phyloP scores from a whole-genome alignment of 148 eudicot species.

The Linanthus parryae region DNA sequence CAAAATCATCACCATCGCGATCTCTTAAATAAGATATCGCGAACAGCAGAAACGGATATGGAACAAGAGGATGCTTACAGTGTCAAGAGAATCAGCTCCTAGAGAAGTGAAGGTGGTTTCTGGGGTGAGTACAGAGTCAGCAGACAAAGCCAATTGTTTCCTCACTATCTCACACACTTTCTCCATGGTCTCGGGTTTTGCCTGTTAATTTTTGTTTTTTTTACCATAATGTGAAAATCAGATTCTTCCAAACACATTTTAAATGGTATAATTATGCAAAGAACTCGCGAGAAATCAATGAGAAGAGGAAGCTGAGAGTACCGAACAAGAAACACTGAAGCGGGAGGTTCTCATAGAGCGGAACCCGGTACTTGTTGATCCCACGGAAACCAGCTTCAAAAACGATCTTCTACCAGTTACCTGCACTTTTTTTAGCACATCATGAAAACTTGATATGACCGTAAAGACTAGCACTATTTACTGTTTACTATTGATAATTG shows the following conservation, averaged over 20 bases:
- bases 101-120: conserved; percentile 45
- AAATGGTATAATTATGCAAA: neutral
- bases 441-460: too few species aligned
- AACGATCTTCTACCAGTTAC: neutral
- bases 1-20: neutral
- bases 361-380: neutral
- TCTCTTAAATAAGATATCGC: neutral
- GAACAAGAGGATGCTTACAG: conserved; percentile 21
- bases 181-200: conserved; percentile 48
- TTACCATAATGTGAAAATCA: neutral
- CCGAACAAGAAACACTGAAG: neutral
- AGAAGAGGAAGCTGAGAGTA: neutral
- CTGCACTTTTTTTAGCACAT: too few species aligned
- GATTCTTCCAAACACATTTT: neutral
- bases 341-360: neutral
- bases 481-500: too few species aligned
- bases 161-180: conserved; percentile 53
- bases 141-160: conserved; percentile 41
- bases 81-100: conserved; percentile 66
- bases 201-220: conserved; percentile 20
- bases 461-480: too few species aligned
- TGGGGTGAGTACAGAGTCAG: conserved; percentile 28
- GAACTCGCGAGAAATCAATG: neutral
- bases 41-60: neutral
- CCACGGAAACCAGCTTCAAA: conserved; percentile 2